Evolutionary conservation across 2,329 filamentous ascomycete genomes (phyloP), one percentile per base, ranked within the genome.

Genomic region (Moelleriella libera): DNA sequence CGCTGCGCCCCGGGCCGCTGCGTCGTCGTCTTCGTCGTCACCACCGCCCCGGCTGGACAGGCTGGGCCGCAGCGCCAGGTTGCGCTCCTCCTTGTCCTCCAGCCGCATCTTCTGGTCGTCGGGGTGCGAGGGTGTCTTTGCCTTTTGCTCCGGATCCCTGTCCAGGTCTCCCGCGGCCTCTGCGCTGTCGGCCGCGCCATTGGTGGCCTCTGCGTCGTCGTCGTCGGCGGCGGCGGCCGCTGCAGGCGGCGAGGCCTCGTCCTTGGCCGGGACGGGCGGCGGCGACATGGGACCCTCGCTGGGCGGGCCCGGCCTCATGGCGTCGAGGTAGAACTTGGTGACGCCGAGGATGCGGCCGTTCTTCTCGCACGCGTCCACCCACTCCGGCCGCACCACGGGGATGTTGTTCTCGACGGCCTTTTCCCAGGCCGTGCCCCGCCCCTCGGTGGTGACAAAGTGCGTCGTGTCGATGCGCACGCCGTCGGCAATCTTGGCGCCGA

Each of bases 361-460:
- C 54, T 85, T 78, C 67, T 97, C 90, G 62, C 92, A 98, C n/a
- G 88, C 90, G 57, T 94, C 85, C 31, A 98, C 78, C 92, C 92
- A 98, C 64, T 98, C 92, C 21, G 92, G 92, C 40, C 92, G 79
- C 28, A 98, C 92, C 9, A 98, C 88, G 6, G 92, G 92, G 47
- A 98, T 94, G 64, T 97, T 98, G 78, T 89, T 94, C 70, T 97
- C 90, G 31, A 90, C 83, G 1, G 92, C 92, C 71, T 92, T 94
- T 68, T 98, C 92, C 92, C 92, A 98, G 10, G 83, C 76, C 45
- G 85, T 75, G 32, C 92, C 92, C 48, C 89, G 74, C 31, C 89
- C 89, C 63, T 98, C 92, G 8, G 88, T 94, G 53, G 90, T 97
- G 50, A 98, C 88, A 63, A 98, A 98, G 67, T 98, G 92, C 12